Evolutionary conservation across 352 stramenopile genomes (phyloP), one percentile per base, ranked within the genome.

Genomic region (Phytophthora syringae): DNA sequence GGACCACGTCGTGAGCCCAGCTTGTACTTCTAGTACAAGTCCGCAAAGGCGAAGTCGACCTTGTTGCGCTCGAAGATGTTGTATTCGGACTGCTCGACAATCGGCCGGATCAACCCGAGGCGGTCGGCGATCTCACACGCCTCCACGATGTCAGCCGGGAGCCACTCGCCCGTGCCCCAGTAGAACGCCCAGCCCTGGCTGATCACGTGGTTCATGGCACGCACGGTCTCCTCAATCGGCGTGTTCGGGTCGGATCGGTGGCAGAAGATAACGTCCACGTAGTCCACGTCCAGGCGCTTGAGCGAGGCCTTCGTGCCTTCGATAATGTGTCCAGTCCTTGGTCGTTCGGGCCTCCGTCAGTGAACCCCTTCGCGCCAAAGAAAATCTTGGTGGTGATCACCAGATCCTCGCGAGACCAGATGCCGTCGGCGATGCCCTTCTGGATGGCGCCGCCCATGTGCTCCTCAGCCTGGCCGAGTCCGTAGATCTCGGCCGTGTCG

Each of bases 401-500:
- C 10, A 37, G 30, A 13, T 37, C 30, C 30, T 37, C 30, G 9
- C 30, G 30, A 37, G 10, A 16, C 30, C 30, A 37, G 30, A 37
- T 13, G 7, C 30, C 30, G 30, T 37, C n/a, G n/a, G n/a, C n/a
- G n/a, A n/a, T n/a, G n/a, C n/a, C n/a, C n/a, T n/a, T n/a, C n/a
- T n/a, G n/a, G 11, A 37, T 37, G 30, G 30, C 30, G 9, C 30
- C 30, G 30, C 30, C 30, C 30, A 37, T 37, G 30, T 37, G n/a
- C n/a, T n/a, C 22, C 22, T 68, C 60, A 1, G 52, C 51, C n/a
- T n/a, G n/a, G n/a, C 25, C 52, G 45, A 7, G 43, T 57, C 43
- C 60, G 36, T 68, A 68, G 37, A 48, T 68, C 22, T 68, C 60
- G 1, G 60, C 60, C 5, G 32, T 68, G 43, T 89, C 80, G 43